A percentile compares a stretch with the other conserved stretches of the same genome.
These are phyloP conservation scores for Malus orientalis DNA, from an alignment of 306 rosid species.

Conservation along the genomic window DNA sequence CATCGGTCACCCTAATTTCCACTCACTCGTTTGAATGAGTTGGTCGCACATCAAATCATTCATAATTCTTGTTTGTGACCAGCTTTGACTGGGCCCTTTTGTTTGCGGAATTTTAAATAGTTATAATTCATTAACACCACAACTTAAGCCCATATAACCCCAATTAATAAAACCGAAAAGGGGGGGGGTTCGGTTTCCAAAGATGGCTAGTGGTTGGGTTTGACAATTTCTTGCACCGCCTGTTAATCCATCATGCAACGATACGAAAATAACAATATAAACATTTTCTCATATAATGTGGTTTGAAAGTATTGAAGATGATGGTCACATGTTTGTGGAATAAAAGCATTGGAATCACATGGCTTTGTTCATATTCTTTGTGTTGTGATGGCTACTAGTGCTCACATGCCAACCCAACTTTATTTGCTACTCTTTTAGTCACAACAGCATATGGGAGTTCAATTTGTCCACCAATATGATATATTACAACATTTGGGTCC, in stretches of 20 bases:
- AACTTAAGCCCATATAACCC: not conserved
- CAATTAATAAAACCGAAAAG: not conserved
- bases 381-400: constrained; percentile 32
- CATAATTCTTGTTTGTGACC: not conserved
- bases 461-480: constrained; percentile 29
- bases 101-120: not conserved
- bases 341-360: constrained; percentile 52
- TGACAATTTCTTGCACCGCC: no score
- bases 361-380: constrained; percentile 22
- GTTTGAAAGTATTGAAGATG: constrained; percentile 18
- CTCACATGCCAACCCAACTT: constrained; percentile 46
- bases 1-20: not conserved
- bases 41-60: not conserved
- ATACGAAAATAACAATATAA: no score
- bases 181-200: not conserved
- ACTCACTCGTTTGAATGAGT: not conserved
- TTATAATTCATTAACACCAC: not conserved
- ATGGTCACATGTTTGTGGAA: constrained; percentile 58
- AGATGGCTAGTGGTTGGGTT: not conserved
- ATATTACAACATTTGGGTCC: constrained; percentile 33
- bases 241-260: no score
- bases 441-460: constrained; percentile 14
- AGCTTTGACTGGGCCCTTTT: not conserved
- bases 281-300: not conserved
- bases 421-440: constrained; percentile 26